These are phyloP conservation scores for Pseudocohnilembus persalinus DNA, from an alignment of 169 alveolate species.

Conservation along the genomic window DNA sequence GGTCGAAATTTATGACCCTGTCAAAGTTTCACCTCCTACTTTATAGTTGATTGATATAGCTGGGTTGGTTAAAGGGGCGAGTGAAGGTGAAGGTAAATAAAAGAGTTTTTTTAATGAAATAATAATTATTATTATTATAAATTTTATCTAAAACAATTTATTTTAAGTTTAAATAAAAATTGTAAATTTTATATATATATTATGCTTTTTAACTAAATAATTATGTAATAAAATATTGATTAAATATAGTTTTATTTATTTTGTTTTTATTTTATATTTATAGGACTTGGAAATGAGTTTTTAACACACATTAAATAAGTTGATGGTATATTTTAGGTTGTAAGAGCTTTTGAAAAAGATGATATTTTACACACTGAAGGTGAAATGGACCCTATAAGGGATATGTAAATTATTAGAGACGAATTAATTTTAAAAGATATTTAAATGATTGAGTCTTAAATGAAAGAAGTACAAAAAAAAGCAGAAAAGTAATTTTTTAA, in stretches of 20 bases:
- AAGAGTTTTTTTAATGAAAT: too few species aligned
- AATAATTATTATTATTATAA: too few species aligned
- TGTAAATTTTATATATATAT: neutral
- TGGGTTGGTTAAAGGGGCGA: slow-evolving; percentile 63
- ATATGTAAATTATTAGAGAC: slow-evolving; percentile 52
- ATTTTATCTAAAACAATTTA: too few species aligned
- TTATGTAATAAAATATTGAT: neutral
- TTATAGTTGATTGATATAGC: slow-evolving; percentile 54
- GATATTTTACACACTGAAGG: slow-evolving; percentile 60
- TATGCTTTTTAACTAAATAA: neutral
- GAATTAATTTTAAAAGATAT: slow-evolving; percentile 53
- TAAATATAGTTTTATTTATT: neutral
- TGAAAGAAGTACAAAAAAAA: slow-evolving; percentile 14
- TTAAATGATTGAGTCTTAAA: slow-evolving; percentile 35
- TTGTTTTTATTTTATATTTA: neutral
- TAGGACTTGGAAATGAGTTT: slow-evolving; percentile 58
- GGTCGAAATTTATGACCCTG: slow-evolving; percentile 41
- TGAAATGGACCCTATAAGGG: slow-evolving; percentile 53
- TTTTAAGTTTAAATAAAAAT: too few species aligned
- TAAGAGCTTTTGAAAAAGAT: slow-evolving; percentile 60
- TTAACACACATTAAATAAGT: slow-evolving; percentile 52
- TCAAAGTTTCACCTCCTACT: slow-evolving; percentile 34
- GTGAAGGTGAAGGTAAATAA: slow-evolving; percentile 39
- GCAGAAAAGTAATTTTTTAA: slow-evolving; percentile 28
- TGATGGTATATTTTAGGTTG: slow-evolving; percentile 57